These are phyloP conservation scores for Geosmithia flava DNA, from an alignment of 2,329 filamentous ascomycete species.

Conservation along the genomic window DNA sequence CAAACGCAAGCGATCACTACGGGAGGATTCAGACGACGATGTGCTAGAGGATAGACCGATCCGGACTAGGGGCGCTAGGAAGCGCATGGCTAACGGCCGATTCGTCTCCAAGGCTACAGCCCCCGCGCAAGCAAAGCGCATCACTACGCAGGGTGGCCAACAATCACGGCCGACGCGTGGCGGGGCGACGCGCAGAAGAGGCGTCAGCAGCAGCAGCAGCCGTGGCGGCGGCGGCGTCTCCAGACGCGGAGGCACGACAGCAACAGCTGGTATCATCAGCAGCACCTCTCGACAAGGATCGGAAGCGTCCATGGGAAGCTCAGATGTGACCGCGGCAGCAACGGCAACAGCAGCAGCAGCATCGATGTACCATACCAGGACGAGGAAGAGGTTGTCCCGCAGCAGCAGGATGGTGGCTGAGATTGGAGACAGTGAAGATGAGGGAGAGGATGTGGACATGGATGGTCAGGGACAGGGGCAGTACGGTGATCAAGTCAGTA, in stretches of 20 bases:
- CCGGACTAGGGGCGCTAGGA: no score
- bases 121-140: no score
- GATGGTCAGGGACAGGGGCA: not conserved
- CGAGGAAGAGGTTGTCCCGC: not conserved
- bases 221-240: not conserved
- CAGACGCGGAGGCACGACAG: not conserved
- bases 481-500: no score
- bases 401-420: conserved; percentile 6
- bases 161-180: no score
- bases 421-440: conserved; percentile 13
- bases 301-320: not conserved
- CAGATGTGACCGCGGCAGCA: not conserved
- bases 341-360: no score
- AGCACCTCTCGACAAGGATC: not conserved
- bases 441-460: not conserved
- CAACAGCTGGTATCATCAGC: not conserved
- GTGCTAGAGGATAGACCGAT: not conserved
- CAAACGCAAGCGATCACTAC: not conserved
- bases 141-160: no score
- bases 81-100: no score
- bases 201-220: no score
- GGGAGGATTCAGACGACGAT: not conserved
- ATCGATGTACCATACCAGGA: not conserved
- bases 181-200: no score
- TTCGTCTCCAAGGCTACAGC: no score